phyloP scores from a whole-genome alignment of 2,329 filamentous ascomycete genomes.

The Fusarium clavum region DNA sequence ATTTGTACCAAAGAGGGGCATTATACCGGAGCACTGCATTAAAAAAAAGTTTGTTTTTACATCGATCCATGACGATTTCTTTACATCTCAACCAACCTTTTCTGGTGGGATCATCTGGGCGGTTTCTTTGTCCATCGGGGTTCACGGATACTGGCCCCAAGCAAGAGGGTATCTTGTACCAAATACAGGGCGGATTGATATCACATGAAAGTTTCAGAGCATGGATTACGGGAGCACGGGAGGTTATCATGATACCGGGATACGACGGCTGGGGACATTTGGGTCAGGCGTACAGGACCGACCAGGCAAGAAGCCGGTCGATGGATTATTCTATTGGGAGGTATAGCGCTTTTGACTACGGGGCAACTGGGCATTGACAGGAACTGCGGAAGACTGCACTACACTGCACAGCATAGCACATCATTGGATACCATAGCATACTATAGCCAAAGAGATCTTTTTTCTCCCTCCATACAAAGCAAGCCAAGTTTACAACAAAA shows the following conservation, averaged over 20 bases:
- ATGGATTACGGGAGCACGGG: conserved; percentile 51
- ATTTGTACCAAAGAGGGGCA: conserved; percentile 61
- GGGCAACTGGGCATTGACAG: conserved; percentile 40
- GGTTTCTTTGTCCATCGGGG: conserved; percentile 41
- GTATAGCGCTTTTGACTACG: conserved; percentile 37
- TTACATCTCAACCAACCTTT: conserved; percentile 32
- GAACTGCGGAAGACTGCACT: conserved; percentile 48
- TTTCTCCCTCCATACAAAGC: conserved; percentile 41
- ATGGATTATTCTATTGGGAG: conserved; percentile 40
- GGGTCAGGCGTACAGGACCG: conserved; percentile 45
- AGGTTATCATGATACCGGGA: conserved; percentile 50
- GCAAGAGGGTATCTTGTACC: conserved; percentile 47
- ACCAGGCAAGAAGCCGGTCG: conserved; percentile 44
- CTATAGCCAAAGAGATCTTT: conserved; percentile 44
- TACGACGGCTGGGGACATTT: conserved; percentile 44
- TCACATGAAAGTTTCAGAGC: conserved; percentile 50
- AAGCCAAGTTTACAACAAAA: conserved; percentile 21
- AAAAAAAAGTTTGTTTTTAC: conserved; percentile 54
- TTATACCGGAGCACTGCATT: conserved; percentile 63
- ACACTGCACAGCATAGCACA: conserved; percentile 45
- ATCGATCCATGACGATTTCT: conserved; percentile 41
- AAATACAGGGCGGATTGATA: conserved; percentile 49
- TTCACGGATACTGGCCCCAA: conserved; percentile 44
- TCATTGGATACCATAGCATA: conserved; percentile 47
- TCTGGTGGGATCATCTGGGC: conserved; percentile 38